Evolutionary conservation across 2,329 filamentous ascomycete species (phyloP).

Genomic region (Diaporthe citriasiana): DNA sequence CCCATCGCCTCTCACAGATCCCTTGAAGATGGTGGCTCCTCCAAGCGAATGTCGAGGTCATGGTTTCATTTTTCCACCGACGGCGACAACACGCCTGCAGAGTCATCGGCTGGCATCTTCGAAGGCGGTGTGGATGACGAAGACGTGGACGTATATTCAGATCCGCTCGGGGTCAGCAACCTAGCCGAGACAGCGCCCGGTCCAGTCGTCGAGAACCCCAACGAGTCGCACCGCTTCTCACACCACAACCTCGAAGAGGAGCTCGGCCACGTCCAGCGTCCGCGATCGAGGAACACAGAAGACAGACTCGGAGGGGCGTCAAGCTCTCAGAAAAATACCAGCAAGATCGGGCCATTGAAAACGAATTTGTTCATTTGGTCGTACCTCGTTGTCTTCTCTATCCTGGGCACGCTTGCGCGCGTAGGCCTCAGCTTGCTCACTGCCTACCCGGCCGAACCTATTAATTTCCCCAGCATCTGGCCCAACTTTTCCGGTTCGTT

Average conservation of each 20-base stretch:
- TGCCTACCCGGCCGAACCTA: conserved; percentile 81
- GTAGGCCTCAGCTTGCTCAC: conserved; percentile 85
- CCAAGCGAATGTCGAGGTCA: not conserved
- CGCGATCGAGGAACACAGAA: not conserved
- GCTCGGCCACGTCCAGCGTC: conserved; percentile 43
- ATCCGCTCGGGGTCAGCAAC: not conserved
- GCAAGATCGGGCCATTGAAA: conserved; percentile 43
- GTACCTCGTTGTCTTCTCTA: conserved; percentile 88
- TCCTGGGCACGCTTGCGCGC: conserved; percentile 87
- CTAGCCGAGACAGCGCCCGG: not conserved
- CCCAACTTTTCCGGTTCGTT: conserved; percentile 86
- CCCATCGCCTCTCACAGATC: not conserved
- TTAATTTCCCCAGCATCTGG: conserved; percentile 84
- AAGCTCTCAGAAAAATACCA: not conserved
- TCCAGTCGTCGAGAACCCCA: conserved; percentile 2
- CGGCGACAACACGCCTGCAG: not conserved
- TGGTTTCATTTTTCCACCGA: not conserved
- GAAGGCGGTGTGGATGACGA: not conserved
- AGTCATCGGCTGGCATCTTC: not conserved
- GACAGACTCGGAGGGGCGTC: not conserved
- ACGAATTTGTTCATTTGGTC: conserved; percentile 80
- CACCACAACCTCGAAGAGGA: conserved; percentile 46
- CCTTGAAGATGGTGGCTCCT: not conserved
- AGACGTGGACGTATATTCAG: not conserved
- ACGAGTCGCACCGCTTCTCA: conserved; percentile 7